phyloP scores from a whole-genome alignment of 108 stramenopile genomes.

The Stephanodiscus minutulus region DNA sequence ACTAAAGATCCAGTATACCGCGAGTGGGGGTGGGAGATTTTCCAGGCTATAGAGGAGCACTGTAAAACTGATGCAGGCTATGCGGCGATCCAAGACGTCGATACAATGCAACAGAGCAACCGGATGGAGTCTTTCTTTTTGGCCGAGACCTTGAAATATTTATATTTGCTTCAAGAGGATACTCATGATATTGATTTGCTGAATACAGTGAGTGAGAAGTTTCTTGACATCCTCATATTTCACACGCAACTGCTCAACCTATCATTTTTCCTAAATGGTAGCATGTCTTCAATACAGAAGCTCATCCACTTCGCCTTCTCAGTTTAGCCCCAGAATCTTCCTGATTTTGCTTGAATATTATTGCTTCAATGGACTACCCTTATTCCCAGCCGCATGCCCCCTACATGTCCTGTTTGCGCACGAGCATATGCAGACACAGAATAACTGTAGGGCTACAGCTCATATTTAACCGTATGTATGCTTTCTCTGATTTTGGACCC shows the following conservation, averaged over 20 bases:
- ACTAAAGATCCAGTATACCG: constrained; percentile 55
- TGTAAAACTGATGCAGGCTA: constrained; percentile 53
- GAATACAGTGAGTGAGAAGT: constrained; percentile 28
- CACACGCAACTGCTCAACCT: constrained; percentile 23
- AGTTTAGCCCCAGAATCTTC: constrained; percentile 3
- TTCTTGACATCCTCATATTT: constrained; percentile 6
- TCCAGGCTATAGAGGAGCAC: constrained; percentile 56
- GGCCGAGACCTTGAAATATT: constrained; percentile 91
- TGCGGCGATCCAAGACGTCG: constrained; percentile 51
- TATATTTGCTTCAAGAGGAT: constrained; percentile 53
- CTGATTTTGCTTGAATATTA: background rate
- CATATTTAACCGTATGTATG: too few relatives aligned
- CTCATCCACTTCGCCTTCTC: constrained; percentile 68
- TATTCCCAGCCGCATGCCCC: background rate
- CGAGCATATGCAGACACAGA: too few relatives aligned
- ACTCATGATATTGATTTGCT: constrained; percentile 29
- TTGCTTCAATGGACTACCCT: background rate
- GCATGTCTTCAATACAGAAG: constrained; percentile 79
- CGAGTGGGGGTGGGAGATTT: constrained; percentile 63
- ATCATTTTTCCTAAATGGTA: constrained; percentile 24
- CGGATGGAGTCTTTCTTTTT: constrained; percentile 90
- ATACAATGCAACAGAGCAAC: constrained; percentile 47
- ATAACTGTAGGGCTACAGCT: too few relatives aligned
- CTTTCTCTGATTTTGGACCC: too few relatives aligned
- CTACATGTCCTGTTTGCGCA: too few relatives aligned